phyloP scores from a whole-genome alignment of 179 eudicot genomes.

The Silene coronaria region DNA sequence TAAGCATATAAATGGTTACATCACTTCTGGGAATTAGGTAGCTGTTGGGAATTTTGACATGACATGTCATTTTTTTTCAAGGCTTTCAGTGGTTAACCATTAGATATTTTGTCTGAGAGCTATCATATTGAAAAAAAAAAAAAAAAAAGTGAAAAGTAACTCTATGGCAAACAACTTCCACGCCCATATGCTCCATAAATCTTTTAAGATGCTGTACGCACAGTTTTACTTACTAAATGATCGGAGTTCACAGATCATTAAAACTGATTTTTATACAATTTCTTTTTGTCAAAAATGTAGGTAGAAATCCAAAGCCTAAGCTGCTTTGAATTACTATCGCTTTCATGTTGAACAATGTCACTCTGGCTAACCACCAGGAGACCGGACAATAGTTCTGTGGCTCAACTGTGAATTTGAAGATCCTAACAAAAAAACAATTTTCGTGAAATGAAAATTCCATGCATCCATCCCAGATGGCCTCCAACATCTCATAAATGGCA shows the following conservation, averaged over 20 bases:
- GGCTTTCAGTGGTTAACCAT: not conserved
- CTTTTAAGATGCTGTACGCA: not conserved
- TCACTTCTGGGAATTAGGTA: not conserved
- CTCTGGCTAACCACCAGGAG: not conserved
- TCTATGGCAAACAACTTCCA: not conserved
- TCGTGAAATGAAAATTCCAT: not conserved
- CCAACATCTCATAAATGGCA: slow-evolving; percentile 2
- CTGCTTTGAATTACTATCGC: not conserved
- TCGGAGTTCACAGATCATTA: not conserved
- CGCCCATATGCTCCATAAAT: not conserved
- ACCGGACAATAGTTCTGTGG: not conserved
- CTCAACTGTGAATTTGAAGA: not conserved
- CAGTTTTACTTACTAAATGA: not conserved
- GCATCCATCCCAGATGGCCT: not conserved
- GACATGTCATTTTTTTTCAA: not conserved
- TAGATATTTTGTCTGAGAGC: not conserved
- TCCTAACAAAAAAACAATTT: too few species aligned
- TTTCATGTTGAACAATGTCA: not conserved
- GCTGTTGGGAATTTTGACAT: not conserved
- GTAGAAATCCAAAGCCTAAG: not conserved
- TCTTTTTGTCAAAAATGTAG: not conserved
- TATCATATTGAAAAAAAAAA: not conserved
- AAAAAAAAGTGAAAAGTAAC: not conserved
- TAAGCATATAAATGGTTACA: not conserved
- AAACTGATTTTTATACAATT: not conserved